Base-by-base conservation (phyloP, 345 rosid species). In the Heritiera fomes region DNA sequence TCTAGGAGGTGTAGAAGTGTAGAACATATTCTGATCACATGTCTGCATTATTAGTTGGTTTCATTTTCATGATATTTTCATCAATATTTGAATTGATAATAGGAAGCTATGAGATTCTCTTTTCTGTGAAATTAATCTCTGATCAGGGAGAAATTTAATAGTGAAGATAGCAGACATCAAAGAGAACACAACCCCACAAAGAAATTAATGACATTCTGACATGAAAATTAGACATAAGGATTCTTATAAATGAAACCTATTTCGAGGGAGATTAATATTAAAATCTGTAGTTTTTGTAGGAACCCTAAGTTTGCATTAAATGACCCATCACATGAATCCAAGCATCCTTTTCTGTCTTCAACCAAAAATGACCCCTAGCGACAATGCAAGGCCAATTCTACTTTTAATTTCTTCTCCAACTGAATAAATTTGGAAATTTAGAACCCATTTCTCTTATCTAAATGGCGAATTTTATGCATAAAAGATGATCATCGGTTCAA, bases 221-320 rank as follows among this genome's bases (percentile, higher is more conserved):
- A 63, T 75, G 78, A 18, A 71, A 28, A 3, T 28, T 46, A 56
- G 28, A 56, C 47, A 7, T 71, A 28, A 8, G 43, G 43, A 23
- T 20, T 12, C 52, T 38, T 74, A 28, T 8, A 66, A 13, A 18
- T 7, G 17, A 41, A 59, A 13, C 53, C 62, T n/a, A 18, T 46
- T 65, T 50, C 50, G 38, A 64, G n/a, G 30, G 79, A 76, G 78
- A 62, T 2, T 75, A 49, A 50, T 64, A 76, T 76, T 49, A 63
- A 76, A 76, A 65, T 76, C 41, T 64, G 71, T 65, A 64, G 72
- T 28, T 45, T 64, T 32, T 23, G 30, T 32, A 61, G 63, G 11
- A 76, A 50, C 52, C 79, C 40, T 7, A 76, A 63, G 72, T 72
- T 53, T 18, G 64, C 79, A 65, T 76, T 5, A 76, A 76, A 65